Percentiles rank a stretch among this genome's conserved stretches.
These are phyloP conservation scores for Rhynchospora tenuis DNA, from an alignment of 176 grass and related monocot genomes.

Conservation along the genomic window DNA sequence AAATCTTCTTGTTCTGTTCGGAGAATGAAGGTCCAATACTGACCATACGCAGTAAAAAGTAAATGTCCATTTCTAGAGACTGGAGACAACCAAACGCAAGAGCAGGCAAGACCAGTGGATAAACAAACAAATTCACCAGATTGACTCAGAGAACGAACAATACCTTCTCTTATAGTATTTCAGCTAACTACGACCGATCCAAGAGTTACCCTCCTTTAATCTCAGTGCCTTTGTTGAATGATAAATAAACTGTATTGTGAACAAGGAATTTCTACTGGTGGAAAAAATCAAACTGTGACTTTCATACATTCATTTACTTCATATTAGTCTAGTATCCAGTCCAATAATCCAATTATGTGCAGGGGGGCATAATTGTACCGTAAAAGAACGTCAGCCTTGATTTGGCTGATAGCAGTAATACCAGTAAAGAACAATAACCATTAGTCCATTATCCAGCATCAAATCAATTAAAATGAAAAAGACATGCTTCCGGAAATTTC, in stretches of 20 bases:
- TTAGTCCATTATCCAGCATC: not conserved
- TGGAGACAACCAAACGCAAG: no score
- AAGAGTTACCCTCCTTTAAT: not conserved
- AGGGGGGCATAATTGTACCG: not conserved
- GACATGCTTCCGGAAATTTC: not conserved
- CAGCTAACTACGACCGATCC: not conserved
- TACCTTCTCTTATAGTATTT: not conserved
- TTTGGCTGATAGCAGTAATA: no score
- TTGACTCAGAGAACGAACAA: constrained; percentile 11
- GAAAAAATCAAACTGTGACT: no score
- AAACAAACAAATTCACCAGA: constrained; percentile 9
- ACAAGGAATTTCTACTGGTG: not conserved
- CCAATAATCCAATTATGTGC: not conserved
- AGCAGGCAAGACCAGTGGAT: not conserved
- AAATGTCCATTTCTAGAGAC: no score
- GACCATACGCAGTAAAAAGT: no score
- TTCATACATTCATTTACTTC: no score
- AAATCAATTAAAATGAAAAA: not conserved
- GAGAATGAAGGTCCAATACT: no score
- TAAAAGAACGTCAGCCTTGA: no score
- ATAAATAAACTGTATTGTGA: not conserved
- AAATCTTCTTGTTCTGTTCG: no score
- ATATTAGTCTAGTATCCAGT: not conserved
- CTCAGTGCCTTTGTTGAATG: not conserved
- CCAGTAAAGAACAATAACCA: not conserved